Evolutionary conservation across 371 early-diverging fungal genomes (phyloP).

Genomic region (Mucor lusitanicus): DNA sequence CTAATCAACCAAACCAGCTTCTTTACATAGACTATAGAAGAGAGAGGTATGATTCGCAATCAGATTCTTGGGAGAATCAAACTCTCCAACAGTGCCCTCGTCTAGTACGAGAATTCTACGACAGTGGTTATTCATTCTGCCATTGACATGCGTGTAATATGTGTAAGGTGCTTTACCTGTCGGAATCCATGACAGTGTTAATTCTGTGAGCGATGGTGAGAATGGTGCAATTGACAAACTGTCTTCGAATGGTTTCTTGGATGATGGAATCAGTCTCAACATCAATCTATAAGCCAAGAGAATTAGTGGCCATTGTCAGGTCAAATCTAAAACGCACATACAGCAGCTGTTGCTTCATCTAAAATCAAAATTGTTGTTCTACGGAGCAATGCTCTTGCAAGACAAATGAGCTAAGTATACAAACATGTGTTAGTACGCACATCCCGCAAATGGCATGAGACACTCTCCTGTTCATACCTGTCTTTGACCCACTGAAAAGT

Average conservation of each 20-base stretch:
- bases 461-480: conserved; percentile 58
- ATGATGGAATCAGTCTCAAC: conserved; percentile 79
- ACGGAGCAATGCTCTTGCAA: conserved; percentile 83
- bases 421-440: conserved; percentile 61
- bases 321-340: conserved; percentile 38
- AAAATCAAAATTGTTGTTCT: conserved; percentile 74
- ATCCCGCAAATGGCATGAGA: conserved; percentile 11
- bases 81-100: conserved; percentile 75
- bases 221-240: conserved; percentile 86
- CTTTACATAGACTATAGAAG: conserved; percentile 72
- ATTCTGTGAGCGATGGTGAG: conserved; percentile 94
- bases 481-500: conserved; percentile 88
- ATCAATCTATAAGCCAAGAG: conserved; percentile 65
- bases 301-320: conserved; percentile 51
- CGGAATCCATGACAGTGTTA: conserved; percentile 88
- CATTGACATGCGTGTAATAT: conserved; percentile 67
- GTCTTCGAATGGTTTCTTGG: conserved; percentile 89
- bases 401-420: conserved; percentile 70
- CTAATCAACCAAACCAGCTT: conserved; percentile 63
- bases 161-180: conserved; percentile 41
- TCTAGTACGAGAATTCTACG: conserved; percentile 78
- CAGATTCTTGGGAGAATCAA: conserved; percentile 70
- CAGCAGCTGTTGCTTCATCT: conserved; percentile 92
- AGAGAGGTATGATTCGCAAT: conserved; percentile 60
- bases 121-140: conserved; percentile 83